Evolutionary conservation across 352 stramenopile genomes (phyloP), one percentile per base, ranked within the genome.

Genomic region (Phytophthora capsici): DNA sequence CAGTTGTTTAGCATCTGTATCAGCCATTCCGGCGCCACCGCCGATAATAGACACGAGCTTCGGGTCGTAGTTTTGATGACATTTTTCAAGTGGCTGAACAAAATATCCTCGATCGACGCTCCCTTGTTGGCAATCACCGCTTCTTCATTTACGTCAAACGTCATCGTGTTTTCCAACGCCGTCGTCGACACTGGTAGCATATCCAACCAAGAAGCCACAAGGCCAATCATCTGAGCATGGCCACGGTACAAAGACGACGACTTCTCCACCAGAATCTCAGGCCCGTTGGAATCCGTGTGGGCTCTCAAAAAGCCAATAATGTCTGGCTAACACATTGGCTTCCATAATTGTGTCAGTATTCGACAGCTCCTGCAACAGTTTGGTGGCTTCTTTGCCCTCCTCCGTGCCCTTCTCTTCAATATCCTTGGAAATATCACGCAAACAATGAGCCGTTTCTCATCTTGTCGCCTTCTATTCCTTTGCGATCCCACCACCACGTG

Each of bases 281-380:
- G 88, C 6, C 88, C 88, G 56, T 96, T 88, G 2, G 84, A 81
- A 19, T 90, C 86, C 2, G 82, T 89, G 59, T 96, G 84, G 10
- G 82, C 80, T 50, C 86, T 76, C 44, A 96, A 54, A 43, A 96
- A 96, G 6, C 82, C 83, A 70, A 94, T 96, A 61, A 96, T 96
- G 6, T 90, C 69, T 4, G n/a, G 75, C 67, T 19, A 96, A 56
- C 37, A 94, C 86, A 57, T 89, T 90, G 30, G 76, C 66, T 53
- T 96, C 88, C 88, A 96, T 94, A 55, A 96, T 92, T 9, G 88
- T 73, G 36, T 96, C 88, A 0, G 84, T 84, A 41, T 84, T 80
- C 5, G 83, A 82, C 32, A 96, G 57, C 20, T 88, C 71, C 14
- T 89, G 80, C 44, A 94, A 69, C 46, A 94, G 50, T 2, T 70